phyloP scores from a whole-genome alignment of 257 asterid species.

The Solanum tacnaense region DNA sequence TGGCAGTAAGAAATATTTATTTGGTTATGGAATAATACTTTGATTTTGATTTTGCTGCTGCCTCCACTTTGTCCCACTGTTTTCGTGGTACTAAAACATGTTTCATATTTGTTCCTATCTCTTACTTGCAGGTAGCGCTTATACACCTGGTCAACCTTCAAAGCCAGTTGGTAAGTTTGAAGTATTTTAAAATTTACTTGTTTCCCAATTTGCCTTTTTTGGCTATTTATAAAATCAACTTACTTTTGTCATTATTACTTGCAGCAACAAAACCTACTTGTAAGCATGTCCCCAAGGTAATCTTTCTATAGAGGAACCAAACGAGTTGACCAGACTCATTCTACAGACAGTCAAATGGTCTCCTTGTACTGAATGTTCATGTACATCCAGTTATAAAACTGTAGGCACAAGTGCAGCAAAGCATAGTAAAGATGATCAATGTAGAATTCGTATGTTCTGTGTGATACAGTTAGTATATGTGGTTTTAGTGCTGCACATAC shows the following conservation, averaged over 20 bases:
- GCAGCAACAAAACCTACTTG: constrained; percentile 51
- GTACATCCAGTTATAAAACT: not conserved
- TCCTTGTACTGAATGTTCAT: not conserved
- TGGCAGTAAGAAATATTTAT: constrained; percentile 54
- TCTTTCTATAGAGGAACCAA: not conserved
- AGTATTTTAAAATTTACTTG: not conserved
- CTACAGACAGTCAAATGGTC: not conserved
- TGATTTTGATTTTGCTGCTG: not conserved
- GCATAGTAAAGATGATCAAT: not conserved
- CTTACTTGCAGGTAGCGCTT: constrained; percentile 66
- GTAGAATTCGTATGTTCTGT: not conserved
- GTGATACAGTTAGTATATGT: not conserved
- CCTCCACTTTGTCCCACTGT: not conserved
- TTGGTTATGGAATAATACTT: not conserved
- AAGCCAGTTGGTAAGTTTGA: constrained; percentile 25
- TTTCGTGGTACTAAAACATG: not conserved
- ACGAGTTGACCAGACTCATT: not conserved
- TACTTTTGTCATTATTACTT: constrained; percentile 3
- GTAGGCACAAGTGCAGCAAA: not conserved
- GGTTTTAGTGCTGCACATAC: not conserved
- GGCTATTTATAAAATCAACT: constrained; percentile 1
- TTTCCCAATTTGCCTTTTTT: not conserved
- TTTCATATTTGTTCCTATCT: not conserved
- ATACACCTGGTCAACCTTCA: constrained; percentile 83
- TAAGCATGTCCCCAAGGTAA: constrained; percentile 96